Conservation (phyloP, 73 alveolate genomes). For the Stentor coeruleus region DNA sequence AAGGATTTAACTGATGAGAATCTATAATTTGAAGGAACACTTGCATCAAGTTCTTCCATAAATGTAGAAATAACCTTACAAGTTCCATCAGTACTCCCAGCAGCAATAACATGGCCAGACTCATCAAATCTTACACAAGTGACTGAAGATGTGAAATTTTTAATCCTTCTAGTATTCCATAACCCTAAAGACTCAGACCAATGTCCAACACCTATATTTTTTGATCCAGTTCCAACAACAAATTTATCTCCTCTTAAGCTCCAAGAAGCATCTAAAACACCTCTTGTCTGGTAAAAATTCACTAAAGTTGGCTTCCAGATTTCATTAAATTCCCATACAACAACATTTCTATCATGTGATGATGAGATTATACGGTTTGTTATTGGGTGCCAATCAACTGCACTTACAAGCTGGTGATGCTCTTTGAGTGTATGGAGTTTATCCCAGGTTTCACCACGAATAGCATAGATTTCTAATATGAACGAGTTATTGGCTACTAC, state of each 20-base stretch:
- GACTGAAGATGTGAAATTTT: conserved; percentile 42
- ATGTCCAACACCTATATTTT: conserved; percentile 40
- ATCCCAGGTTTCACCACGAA: conserved; percentile 50
- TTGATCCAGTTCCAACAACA: conserved; percentile 56
- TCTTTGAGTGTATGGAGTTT: conserved; percentile 42
- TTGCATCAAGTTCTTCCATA: conserved; percentile 36
- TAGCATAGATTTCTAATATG: conserved; percentile 44
- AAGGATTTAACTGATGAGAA: conserved; percentile 36
- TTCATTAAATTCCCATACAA: conserved; percentile 47
- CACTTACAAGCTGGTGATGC: conserved; percentile 52
- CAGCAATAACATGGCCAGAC: conserved; percentile 46
- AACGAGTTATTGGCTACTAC: conserved; percentile 39
- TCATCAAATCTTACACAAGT: conserved; percentile 48
- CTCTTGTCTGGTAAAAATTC: conserved; percentile 43
- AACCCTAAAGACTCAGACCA: conserved; percentile 16
- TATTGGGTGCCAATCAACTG: conserved; percentile 57
- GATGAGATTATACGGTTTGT: conserved; percentile 37
- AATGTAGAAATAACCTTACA: conserved; percentile 42
- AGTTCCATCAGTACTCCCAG: conserved; percentile 54
- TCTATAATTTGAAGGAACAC: conserved; percentile 26
- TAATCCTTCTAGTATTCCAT: conserved; percentile 36
- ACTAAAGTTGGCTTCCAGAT: conserved; percentile 41
- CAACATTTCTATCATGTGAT: conserved; percentile 49
- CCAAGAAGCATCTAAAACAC: conserved; percentile 60
- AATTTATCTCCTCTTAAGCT: conserved; percentile 55